A percentile compares a stretch with the other conserved stretches of the same genome.
Conservation (phyloP, 176 grass and related monocot genomes). For the maize (Zea mays) region Zm-B73-REFERENCE-NAM-5.0 NC_050101.1:142372501-142373000, state of each 20-base stretch:
- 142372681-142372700: background rate
- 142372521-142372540: background rate
- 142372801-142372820: background rate
- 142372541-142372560: background rate
- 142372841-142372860: slow-evolving; percentile 7
- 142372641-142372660: background rate
- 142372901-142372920: slow-evolving; percentile 84
- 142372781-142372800: background rate
- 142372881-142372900: slow-evolving; percentile 68
- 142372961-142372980: background rate
- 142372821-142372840: background rate
- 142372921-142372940: slow-evolving; percentile 89
- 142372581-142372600: background rate
- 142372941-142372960: slow-evolving; percentile 12
- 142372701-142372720: background rate
- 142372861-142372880: slow-evolving; percentile 50
- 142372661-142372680: background rate
- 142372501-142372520: background rate
- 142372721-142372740: background rate
- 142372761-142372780: background rate
- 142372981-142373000: background rate
- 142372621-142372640: background rate
- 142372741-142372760: background rate
- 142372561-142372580: background rate
- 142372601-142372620: background rate